These are phyloP conservation scores for Ascomycota sp. DNA, from an alignment of 2,329 filamentous ascomycete species.

Conservation along the genomic window DNA sequence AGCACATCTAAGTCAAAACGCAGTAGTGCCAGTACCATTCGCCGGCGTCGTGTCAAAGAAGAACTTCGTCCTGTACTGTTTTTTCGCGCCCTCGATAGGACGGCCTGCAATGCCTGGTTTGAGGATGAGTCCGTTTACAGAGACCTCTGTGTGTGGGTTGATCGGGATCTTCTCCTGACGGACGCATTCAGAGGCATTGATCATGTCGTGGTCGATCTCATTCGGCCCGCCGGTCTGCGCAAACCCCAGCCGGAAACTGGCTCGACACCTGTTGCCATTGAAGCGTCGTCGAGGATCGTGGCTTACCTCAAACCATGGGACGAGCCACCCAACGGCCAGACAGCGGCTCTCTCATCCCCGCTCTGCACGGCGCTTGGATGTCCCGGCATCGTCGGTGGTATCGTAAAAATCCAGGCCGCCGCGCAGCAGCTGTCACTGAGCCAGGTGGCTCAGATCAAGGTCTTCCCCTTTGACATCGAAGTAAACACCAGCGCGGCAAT, in stretches of 20 bases:
- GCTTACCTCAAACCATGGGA: slow-evolving; percentile 61
- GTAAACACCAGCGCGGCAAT: slow-evolving; percentile 41
- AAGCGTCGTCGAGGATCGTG: slow-evolving; percentile 36
- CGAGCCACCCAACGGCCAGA: slow-evolving; percentile 62
- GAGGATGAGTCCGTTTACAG: slow-evolving; percentile 37
- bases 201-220: slow-evolving; percentile 66
- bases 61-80: slow-evolving; percentile 48
- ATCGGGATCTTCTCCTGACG: slow-evolving; percentile 49
- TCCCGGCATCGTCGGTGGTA: slow-evolving; percentile 55
- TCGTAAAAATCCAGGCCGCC: slow-evolving; percentile 71
- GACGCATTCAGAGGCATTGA: slow-evolving; percentile 53
- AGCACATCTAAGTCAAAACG: slow-evolving; percentile 60
- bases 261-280: slow-evolving; percentile 25
- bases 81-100: slow-evolving; percentile 55
- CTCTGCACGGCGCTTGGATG: slow-evolving; percentile 55
- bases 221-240: slow-evolving; percentile 59
- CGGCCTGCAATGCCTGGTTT: slow-evolving; percentile 52
- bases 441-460: slow-evolving; percentile 41
- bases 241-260: slow-evolving; percentile 47
- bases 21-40: slow-evolving; percentile 53
- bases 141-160: slow-evolving; percentile 61
- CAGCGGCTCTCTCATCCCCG: slow-evolving; percentile 54
- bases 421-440: slow-evolving; percentile 46
- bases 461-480: slow-evolving; percentile 53
- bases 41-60: slow-evolving; percentile 33